A percentile compares a stretch with the other conserved stretches of the same genome.
These are phyloP conservation scores for Gigaspora rosea DNA, from an alignment of 192 early-diverging fungal genomes.

Conservation along the genomic window DNA sequence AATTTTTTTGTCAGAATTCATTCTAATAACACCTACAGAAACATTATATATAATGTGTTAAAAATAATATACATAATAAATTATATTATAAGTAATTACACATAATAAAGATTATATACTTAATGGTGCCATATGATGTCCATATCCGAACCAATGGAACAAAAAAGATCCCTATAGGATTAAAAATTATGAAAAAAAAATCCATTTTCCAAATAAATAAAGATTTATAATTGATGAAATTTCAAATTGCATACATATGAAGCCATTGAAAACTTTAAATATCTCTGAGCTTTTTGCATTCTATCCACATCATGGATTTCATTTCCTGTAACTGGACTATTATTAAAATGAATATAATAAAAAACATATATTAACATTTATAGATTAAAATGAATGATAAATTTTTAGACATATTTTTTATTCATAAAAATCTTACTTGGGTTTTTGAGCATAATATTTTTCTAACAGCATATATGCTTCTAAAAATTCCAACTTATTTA, in stretches of 20 bases:
- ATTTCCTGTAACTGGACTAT: slow-evolving; percentile 39
- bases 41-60: not conserved
- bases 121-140: not conserved
- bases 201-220: too few relatives aligned
- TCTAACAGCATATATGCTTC: slow-evolving; percentile 43
- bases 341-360: not conserved
- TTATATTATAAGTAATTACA: not conserved
- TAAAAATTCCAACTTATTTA: slow-evolving; percentile 41
- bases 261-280: slow-evolving; percentile 44
- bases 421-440: slow-evolving; percentile 29
- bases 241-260: slow-evolving; percentile 37
- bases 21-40: slow-evolving; percentile 40
- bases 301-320: slow-evolving; percentile 37
- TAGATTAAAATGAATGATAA: too few relatives aligned
- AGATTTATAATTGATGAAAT: too few relatives aligned
- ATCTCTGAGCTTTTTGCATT: slow-evolving; percentile 41
- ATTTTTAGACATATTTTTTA: too few relatives aligned
- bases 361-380: too few relatives aligned
- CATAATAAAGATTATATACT: not conserved
- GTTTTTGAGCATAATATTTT: slow-evolving; percentile 38
- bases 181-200: too few relatives aligned
- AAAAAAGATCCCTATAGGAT: slow-evolving; percentile 17
- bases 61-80: not conserved
- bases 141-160: slow-evolving; percentile 30
- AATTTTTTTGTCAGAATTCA: slow-evolving; percentile 45